Base-by-base conservation (phyloP, 495 filamentous ascomycete genomes). In the Aspergillus egyptiacus region DNA sequence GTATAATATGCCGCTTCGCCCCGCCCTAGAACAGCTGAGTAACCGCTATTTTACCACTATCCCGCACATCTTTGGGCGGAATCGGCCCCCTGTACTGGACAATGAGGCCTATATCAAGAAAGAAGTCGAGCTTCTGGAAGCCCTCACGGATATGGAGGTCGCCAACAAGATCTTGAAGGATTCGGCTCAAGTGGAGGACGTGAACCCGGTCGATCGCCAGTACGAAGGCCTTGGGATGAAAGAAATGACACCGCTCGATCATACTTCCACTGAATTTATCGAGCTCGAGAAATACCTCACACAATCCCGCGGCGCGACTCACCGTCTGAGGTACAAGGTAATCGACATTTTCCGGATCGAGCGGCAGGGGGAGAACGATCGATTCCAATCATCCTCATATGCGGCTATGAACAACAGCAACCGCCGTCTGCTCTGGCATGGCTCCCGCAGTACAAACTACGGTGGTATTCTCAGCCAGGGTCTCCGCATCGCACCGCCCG, bases 381-480 rank as follows among this genome's bases (percentile, higher is more conserved):
- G 86, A 3, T 88, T 90, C 62, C 61, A 76, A 2, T 65, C 75
- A n/a, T 78, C 74, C 3, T 35, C 58, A 0, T 84, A 66, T 53
- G 61, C 76, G 18, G 69, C 62, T 0, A 37, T 71, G 22, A 58
- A 71, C 34, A 68, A 67, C 37, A 71, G 67, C 42, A 75, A 90
- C 55, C 79, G 84, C 23, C 78, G 83, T 18, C 80, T 94, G 8
- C 74, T 95, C 3, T 95, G 89, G 89, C 89, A 95, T 58, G 88
- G 87, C 6, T 71, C 69, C 11, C 80, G 87, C 14, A 73, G 74
- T 20, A 90, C 85, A 33, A 94, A 94, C 59, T 93, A 84, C 54
- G 83, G 81, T 54, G 86, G 87, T 50, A 93, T 95, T 39, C 76
- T 95, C 19, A 84, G 79, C 47, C 86, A 93, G 61, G 89, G 89